phyloP scores from a whole-genome alignment of 140 eudicot genomes.

The Anethum foeniculum region DNA sequence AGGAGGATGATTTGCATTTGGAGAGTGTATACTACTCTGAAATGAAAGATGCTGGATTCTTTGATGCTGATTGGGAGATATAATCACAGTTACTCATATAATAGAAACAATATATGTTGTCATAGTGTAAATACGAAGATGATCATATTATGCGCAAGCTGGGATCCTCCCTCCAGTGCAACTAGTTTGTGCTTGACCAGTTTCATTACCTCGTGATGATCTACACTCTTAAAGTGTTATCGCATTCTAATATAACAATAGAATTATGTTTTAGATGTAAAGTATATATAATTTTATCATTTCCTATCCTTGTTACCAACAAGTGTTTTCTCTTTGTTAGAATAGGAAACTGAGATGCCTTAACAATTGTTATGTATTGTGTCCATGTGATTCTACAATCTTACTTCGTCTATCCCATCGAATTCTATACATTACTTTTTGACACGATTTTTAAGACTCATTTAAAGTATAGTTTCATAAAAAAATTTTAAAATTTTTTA shows the following conservation, averaged over 20 bases:
- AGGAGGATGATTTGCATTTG: constrained; percentile 74
- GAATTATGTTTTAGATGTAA: background rate
- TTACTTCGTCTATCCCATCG: too few species aligned
- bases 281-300: background rate
- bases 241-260: background rate
- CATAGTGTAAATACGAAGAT: constrained; percentile 8
- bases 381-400: background rate
- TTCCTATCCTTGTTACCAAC: background rate
- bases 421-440: too few species aligned
- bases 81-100: background rate
- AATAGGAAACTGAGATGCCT: background rate
- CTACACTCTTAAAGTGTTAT: background rate
- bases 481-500: too few species aligned
- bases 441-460: too few species aligned
- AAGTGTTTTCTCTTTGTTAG: background rate
- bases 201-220: background rate
- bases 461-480: too few species aligned
- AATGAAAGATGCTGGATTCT: constrained; percentile 84
- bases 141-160: background rate
- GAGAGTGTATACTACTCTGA: constrained; percentile 75
- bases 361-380: background rate
- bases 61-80: constrained; percentile 65
- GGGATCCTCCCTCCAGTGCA: background rate
- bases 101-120: background rate
- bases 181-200: background rate